Conservation (phyloP, 192 early-diverging fungal species). For the Globomyces pollinis-pini region DNA sequence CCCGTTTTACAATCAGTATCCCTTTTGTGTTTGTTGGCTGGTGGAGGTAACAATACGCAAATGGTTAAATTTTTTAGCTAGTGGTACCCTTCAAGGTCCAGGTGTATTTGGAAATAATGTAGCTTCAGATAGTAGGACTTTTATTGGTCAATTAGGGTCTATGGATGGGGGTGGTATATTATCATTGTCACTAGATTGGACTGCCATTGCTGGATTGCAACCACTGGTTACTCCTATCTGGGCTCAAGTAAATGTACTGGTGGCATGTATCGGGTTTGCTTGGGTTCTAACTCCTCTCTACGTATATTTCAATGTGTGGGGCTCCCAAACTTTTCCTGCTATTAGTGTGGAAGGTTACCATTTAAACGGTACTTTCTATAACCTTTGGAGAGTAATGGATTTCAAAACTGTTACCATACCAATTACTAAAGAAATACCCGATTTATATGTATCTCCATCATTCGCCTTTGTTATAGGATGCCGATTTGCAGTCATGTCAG, state of each 20-base stretch:
- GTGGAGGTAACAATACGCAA: no score
- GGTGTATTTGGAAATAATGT: constrained; percentile 4
- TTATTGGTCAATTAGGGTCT: constrained; percentile 3
- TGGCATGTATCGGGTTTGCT: constrained; percentile 62
- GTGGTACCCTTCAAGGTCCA: background rate
- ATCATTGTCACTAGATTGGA: constrained; percentile 72
- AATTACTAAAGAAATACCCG: background rate
- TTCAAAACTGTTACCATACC: constrained; percentile 3
- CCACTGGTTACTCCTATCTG: constrained; percentile 69
- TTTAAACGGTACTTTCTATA: constrained; percentile 2
- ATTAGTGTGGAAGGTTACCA: constrained; percentile 2
- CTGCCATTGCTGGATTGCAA: constrained; percentile 46
- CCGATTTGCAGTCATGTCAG: constrained; percentile 11
- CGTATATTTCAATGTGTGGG: constrained; percentile 18
- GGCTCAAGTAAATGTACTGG: constrained; percentile 62
- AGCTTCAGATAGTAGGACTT: background rate
- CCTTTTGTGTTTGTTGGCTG: constrained; percentile 47
- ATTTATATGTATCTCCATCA: background rate
- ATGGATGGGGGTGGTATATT: constrained; percentile 15
- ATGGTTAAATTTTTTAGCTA: no score
- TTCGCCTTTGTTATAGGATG: constrained; percentile 10
- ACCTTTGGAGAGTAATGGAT: constrained; percentile 14
- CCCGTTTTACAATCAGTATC: constrained; percentile 60
- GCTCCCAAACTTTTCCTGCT: constrained; percentile 20
- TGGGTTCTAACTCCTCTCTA: constrained; percentile 62